Conservation (phyloP, 2,329 filamentous ascomycete genomes). For the Raffaelea ambrosiae region DNA sequence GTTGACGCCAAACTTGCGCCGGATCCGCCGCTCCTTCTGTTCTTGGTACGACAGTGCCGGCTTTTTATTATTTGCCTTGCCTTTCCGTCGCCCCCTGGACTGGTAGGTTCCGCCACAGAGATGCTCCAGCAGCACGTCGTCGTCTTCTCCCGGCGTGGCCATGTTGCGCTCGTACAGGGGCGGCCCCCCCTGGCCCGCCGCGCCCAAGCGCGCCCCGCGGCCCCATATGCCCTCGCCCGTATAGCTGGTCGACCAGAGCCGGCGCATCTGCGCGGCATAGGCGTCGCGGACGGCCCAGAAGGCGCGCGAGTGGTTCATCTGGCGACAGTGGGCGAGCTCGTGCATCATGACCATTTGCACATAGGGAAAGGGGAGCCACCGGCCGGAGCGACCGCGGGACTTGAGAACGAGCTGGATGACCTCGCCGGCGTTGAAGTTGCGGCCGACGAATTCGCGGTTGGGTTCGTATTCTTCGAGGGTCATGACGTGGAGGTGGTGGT, state of each 20-base stretch:
- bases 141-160: constrained; percentile 41
- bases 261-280: constrained; percentile 63
- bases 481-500: constrained; percentile 55
- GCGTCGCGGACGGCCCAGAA: constrained; percentile 75
- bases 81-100: constrained; percentile 34
- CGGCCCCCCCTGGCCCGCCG: constrained; percentile 30
- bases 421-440: constrained; percentile 86
- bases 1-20: constrained; percentile 67
- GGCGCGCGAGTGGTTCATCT: constrained; percentile 79
- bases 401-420: constrained; percentile 78
- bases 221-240: constrained; percentile 82
- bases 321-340: constrained; percentile 77
- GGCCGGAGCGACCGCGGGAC: constrained; percentile 45
- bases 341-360: constrained; percentile 97
- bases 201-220: constrained; percentile 53
- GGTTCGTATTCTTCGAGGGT: constrained; percentile 74
- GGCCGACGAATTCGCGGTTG: constrained; percentile 75
- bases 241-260: constrained; percentile 61
- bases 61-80: constrained; percentile 46
- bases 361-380: constrained; percentile 74
- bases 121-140: constrained; percentile 49
- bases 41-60: constrained; percentile 56
- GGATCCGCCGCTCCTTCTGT: constrained; percentile 60
- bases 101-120: constrained; percentile 76
- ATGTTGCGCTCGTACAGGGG: constrained; percentile 40